Percentiles rank a stretch among this genome's conserved stretches.
These are phyloP conservation scores for Claviceps africana DNA, from an alignment of 2,329 filamentous ascomycete species.

Conservation along the genomic window DNA sequence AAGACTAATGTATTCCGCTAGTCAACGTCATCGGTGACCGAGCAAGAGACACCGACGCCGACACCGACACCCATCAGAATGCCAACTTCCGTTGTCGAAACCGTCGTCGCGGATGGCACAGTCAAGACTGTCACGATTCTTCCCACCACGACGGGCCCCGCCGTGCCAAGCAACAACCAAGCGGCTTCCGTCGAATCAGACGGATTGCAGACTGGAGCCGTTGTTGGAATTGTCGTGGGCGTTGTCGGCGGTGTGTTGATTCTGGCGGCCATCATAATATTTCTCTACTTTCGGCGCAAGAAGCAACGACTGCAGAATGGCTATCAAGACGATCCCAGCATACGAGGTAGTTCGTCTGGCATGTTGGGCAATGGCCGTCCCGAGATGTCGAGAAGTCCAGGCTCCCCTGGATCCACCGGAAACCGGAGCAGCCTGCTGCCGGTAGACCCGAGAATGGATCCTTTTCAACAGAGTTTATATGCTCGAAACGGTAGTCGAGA, in stretches of 20 bases:
- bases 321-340: conserved; percentile 30
- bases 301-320: conserved; percentile 29
- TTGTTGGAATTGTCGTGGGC: conserved; percentile 40
- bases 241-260: conserved; percentile 30
- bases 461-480: conserved; percentile 44
- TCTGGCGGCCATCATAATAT: conserved; percentile 22
- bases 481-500: conserved; percentile 45
- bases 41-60: conserved; percentile 1
- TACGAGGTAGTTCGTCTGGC: conserved; percentile 37
- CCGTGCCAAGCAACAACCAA: conserved; percentile 7
- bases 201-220: conserved; percentile 30
- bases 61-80: conserved; percentile 18
- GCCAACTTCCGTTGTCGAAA: conserved; percentile 17
- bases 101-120: conserved; percentile 39
- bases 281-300: conserved; percentile 31
- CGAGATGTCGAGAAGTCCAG: conserved; percentile 25
- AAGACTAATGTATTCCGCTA: not conserved
- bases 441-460: conserved; percentile 50
- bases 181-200: conserved; percentile 9
- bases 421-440: conserved; percentile 40
- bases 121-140: conserved; percentile 41
- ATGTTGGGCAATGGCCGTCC: conserved; percentile 29
- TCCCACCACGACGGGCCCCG: conserved; percentile 21
- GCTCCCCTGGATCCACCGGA: conserved; percentile 23
- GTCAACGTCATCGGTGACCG: not conserved